Conservation (phyloP, 805 yeast genomes). For the Myxozyma melibiosi region DNA sequence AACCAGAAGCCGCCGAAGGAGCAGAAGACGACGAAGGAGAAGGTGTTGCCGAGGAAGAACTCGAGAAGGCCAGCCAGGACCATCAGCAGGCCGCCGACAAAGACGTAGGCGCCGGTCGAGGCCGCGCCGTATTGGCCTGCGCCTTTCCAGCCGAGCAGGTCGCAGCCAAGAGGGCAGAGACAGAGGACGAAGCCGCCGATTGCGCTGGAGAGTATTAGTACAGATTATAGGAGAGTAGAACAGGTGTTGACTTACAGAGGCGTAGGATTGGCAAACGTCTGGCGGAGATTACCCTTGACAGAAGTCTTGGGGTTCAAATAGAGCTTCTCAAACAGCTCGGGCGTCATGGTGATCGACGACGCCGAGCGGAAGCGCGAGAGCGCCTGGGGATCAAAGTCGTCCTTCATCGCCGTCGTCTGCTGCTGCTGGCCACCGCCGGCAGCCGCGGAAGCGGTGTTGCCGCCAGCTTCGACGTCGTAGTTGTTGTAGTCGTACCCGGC, state of each 20-base stretch:
- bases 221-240: neutral
- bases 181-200: slow-evolving; percentile 17
- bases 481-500: too few species aligned
- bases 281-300: slow-evolving; percentile 24
- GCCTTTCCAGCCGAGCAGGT: slow-evolving; percentile 32
- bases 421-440: too few species aligned
- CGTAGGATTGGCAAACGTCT: slow-evolving; percentile 31
- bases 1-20: slow-evolving; percentile 30
- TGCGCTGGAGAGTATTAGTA: neutral
- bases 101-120: slow-evolving; percentile 21
- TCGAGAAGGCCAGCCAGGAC: slow-evolving; percentile 27
- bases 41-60: slow-evolving; percentile 34
- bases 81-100: slow-evolving; percentile 24
- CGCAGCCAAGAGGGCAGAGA: slow-evolving; percentile 22
- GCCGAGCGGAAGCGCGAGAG: slow-evolving; percentile 31
- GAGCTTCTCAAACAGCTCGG: slow-evolving; percentile 31
- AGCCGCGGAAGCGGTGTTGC: too few species aligned
- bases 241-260: slow-evolving; percentile 14
- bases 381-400: too few species aligned
- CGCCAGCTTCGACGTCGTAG: too few species aligned
- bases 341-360: slow-evolving; percentile 22
- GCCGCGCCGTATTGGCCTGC: slow-evolving; percentile 33
- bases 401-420: too few species aligned
- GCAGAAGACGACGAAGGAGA: slow-evolving; percentile 30
- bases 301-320: slow-evolving; percentile 25